phyloP scores from a whole-genome alignment of 768 basidiomycete species.

The Mycena venus region DNA sequence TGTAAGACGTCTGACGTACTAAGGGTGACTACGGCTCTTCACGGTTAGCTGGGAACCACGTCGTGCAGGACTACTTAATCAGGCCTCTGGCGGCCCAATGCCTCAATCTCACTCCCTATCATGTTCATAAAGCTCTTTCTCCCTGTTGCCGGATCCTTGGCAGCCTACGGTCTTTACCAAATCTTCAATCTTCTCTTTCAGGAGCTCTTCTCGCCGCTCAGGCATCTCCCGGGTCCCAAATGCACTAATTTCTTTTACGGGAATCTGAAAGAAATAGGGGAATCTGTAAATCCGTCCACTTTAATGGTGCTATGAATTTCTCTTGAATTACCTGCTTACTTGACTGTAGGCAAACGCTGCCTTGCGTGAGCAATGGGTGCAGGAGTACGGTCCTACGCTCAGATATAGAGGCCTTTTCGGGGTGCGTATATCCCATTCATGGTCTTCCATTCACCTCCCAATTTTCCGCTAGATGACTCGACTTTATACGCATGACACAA shows the following conservation, averaged over 20 bases:
- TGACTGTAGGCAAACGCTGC: conserved; percentile 8
- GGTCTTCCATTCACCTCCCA: background rate
- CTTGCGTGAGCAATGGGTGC: conserved; percentile 17
- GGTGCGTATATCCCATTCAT: background rate
- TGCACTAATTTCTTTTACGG: conserved; percentile 23
- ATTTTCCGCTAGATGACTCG: background rate
- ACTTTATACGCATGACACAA: conserved; percentile 22
- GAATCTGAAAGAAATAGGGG: conserved; percentile 18
- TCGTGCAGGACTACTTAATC: no score
- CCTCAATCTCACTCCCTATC: no score
- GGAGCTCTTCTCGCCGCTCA: conserved; percentile 12
- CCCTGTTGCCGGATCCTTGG: conserved; percentile 4
- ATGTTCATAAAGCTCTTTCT: conserved; percentile 3
- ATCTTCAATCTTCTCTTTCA: background rate
- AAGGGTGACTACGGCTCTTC: no score
- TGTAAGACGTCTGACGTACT: no score
- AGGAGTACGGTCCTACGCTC: conserved; percentile 24
- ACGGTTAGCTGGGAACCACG: no score
- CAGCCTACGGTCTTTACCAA: conserved; percentile 9
- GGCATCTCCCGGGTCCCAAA: conserved; percentile 23
- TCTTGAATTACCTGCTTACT: background rate
- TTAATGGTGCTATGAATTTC: background rate
- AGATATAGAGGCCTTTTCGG: conserved; percentile 9
- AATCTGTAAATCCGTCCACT: background rate
- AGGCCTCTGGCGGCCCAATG: no score